A percentile compares a stretch with the other conserved stretches of the same genome.
phyloP scores from a whole-genome alignment of 2,329 filamentous ascomycete species.

The Xylariomycetidae sp. region DNA sequence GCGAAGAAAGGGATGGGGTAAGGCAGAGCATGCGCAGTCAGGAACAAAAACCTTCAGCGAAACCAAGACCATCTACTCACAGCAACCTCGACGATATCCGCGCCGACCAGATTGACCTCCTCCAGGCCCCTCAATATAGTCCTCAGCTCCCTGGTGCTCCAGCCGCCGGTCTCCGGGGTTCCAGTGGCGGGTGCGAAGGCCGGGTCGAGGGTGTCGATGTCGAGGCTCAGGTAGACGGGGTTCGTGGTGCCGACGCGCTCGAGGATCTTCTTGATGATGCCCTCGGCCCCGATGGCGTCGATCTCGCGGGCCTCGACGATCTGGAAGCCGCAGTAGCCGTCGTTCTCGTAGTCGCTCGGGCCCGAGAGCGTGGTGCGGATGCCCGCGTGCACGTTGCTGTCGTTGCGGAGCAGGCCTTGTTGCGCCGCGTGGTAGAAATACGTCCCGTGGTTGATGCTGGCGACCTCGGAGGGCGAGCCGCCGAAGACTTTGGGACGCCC shows the following conservation, averaged over 20 bases:
- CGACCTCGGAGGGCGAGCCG: slow-evolving; percentile 70
- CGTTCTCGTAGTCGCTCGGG: slow-evolving; percentile 77
- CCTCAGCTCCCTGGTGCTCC: slow-evolving; percentile 68
- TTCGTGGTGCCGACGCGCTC: slow-evolving; percentile 69
- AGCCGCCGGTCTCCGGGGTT: slow-evolving; percentile 72
- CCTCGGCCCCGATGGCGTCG: slow-evolving; percentile 51
- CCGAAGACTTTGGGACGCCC: slow-evolving; percentile 86
- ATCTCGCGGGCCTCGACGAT: slow-evolving; percentile 68
- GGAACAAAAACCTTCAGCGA: not conserved
- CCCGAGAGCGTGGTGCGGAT: slow-evolving; percentile 80
- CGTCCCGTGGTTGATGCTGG: slow-evolving; percentile 79
- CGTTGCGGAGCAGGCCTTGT: slow-evolving; percentile 74
- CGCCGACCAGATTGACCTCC: slow-evolving; percentile 63
- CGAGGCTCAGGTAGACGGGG: slow-evolving; percentile 77
- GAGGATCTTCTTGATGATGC: slow-evolving; percentile 74
- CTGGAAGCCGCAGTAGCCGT: slow-evolving; percentile 79
- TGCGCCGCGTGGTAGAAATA: slow-evolving; percentile 82
- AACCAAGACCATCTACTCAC: slow-evolving; percentile 24
- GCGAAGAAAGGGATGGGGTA: not conserved
- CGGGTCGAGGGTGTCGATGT: slow-evolving; percentile 85
- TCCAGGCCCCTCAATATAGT: slow-evolving; percentile 68
- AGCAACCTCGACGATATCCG: slow-evolving; percentile 71
- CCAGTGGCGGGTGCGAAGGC: slow-evolving; percentile 74
- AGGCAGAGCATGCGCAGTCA: not conserved
- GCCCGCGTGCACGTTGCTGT: slow-evolving; percentile 82